Percentiles rank a stretch among this genome's conserved stretches.
phyloP scores from a whole-genome alignment of 768 basidiomycete species.

The Pulveroboletus sp. region DNA sequence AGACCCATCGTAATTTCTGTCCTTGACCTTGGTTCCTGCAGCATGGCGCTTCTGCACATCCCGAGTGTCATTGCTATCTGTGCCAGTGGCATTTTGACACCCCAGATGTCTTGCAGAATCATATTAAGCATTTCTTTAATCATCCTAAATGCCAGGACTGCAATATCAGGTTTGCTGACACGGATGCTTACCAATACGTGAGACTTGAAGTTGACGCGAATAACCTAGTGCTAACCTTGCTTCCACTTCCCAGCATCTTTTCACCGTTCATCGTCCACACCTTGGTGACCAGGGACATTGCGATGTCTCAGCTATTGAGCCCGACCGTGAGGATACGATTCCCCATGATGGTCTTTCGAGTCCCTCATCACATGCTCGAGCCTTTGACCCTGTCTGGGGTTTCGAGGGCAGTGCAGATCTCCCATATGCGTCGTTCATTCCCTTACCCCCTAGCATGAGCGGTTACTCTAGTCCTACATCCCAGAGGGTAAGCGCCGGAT shows the following conservation, averaged over 20 bases:
- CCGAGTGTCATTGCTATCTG: conserved; percentile 30
- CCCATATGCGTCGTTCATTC: conserved; percentile 27
- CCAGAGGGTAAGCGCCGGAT: conserved; percentile 18
- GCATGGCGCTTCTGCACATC: conserved; percentile 31
- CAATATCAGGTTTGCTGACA: conserved; percentile 38
- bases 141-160: conserved; percentile 46
- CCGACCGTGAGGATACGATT: not conserved
- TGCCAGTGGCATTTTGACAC: conserved; percentile 41
- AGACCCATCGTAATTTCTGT: not conserved
- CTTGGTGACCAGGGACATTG: conserved; percentile 7
- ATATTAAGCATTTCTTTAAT: conserved; percentile 37
- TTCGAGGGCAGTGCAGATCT: conserved; percentile 15
- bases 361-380: conserved; percentile 10
- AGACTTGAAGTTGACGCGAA: conserved; percentile 3
- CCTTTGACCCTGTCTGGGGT: conserved; percentile 22
- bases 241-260: conserved; percentile 22
- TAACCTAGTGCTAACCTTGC: not conserved
- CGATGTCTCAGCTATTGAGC: not conserved
- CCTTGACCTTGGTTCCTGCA: conserved; percentile 14
- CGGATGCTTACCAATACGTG: conserved; percentile 35
- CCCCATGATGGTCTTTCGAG: conserved; percentile 1
- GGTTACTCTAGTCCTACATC: conserved; percentile 30
- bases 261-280: conserved; percentile 22
- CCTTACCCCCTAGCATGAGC: conserved; percentile 29
- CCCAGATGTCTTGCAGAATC: conserved; percentile 33